Conservation (phyloP, 495 filamentous ascomycete genomes). For the Aspergillus incahuasiensis region DNA sequence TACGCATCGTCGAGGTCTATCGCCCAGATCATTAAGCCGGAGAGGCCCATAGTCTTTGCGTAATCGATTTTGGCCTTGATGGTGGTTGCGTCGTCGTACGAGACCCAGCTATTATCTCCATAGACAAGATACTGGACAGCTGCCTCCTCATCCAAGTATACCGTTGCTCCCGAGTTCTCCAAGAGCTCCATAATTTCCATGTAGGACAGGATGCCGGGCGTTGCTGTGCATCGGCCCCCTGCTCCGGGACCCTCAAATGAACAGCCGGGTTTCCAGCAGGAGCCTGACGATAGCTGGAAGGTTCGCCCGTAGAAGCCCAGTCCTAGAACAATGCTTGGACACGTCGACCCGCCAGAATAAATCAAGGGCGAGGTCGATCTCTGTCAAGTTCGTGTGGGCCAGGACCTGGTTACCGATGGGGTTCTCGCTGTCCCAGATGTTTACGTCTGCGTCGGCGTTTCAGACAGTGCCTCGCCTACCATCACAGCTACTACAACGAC, state of each 20-base stretch:
- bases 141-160: neutral
- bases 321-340: neutral
- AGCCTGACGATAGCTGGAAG: neutral
- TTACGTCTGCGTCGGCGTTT: no score
- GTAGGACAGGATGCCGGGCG: neutral
- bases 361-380: neutral
- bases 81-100: neutral
- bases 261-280: neutral
- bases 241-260: slow-evolving; percentile 27
- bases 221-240: slow-evolving; percentile 11
- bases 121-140: neutral
- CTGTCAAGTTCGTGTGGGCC: slow-evolving; percentile 2
- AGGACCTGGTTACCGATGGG: slow-evolving; percentile 10
- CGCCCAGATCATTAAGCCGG: slow-evolving; percentile 28
- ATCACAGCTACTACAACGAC: no score
- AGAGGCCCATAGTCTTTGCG: neutral
- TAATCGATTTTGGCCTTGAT: neutral
- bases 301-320: slow-evolving; percentile 1
- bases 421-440: no score
- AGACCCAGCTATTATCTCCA: neutral
- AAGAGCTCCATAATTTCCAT: neutral
- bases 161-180: slow-evolving; percentile 7
- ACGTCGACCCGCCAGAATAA: neutral
- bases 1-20: slow-evolving; percentile 19
- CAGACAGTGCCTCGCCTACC: no score